A percentile compares a stretch with the other conserved stretches of the same genome.
These are phyloP conservation scores for Phyllosticta capitalensis DNA, from an alignment of 2,329 filamentous ascomycete genomes.

Conservation along the genomic window DNA sequence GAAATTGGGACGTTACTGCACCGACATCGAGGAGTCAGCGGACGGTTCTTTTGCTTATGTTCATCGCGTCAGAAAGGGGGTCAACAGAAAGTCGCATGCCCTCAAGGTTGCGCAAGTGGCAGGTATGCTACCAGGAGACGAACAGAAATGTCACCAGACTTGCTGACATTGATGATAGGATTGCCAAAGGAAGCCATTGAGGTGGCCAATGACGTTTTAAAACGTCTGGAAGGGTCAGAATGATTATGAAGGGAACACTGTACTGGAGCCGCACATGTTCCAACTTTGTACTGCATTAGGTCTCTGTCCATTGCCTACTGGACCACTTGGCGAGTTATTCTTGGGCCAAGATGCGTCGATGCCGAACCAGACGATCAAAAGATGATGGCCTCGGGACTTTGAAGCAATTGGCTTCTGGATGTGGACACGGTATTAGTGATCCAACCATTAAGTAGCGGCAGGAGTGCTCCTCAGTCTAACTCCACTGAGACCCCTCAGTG, in stretches of 20 bases:
- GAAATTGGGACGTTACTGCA: slow-evolving; percentile 69
- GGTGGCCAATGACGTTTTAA: slow-evolving; percentile 54
- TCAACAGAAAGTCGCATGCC: slow-evolving; percentile 83
- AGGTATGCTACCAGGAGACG: slow-evolving; percentile 31
- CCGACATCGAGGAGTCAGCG: slow-evolving; percentile 68
- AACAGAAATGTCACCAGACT: background rate
- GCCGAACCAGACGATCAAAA: too few relatives aligned
- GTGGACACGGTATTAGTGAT: too few relatives aligned
- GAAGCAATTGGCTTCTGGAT: too few relatives aligned
- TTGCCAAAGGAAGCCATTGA: slow-evolving; percentile 63
- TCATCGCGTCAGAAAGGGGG: slow-evolving; percentile 68
- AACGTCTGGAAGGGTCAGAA: slow-evolving; percentile 15
- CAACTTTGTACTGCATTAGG: too few relatives aligned
- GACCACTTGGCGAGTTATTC: too few relatives aligned
- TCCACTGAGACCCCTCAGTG: too few relatives aligned
- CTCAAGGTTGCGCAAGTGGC: slow-evolving; percentile 89
- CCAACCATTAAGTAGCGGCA: too few relatives aligned
- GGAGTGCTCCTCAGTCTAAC: too few relatives aligned
- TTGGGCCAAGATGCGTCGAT: too few relatives aligned
- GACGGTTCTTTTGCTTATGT: slow-evolving; percentile 66
- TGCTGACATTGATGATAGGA: slow-evolving; percentile 26
- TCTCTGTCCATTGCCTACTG: too few relatives aligned
- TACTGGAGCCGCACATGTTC: background rate
- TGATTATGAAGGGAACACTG: background rate
- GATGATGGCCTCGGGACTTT: too few relatives aligned